These are phyloP conservation scores for Brassica cretica DNA, from an alignment of 345 rosid species.

Conservation along the genomic window DNA sequence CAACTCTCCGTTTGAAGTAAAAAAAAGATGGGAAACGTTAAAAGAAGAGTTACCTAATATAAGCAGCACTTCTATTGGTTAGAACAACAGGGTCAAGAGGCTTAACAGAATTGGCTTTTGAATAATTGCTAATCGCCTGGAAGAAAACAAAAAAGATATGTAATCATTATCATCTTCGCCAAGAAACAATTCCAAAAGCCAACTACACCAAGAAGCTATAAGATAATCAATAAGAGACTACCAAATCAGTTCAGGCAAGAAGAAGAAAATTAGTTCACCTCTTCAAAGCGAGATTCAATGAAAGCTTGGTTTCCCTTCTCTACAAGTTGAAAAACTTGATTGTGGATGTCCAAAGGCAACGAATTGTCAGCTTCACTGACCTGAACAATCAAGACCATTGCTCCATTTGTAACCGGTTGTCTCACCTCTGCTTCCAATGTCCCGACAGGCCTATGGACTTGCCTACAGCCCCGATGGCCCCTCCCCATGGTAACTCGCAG, in stretches of 20 bases:
- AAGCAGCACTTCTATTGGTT: slow-evolving; percentile 56
- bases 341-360: slow-evolving; percentile 58
- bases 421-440: too few species aligned
- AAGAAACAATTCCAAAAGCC: too few species aligned
- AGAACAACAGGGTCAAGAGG: slow-evolving; percentile 75
- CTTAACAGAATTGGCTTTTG: slow-evolving; percentile 74
- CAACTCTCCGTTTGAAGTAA: too few species aligned
- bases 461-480: too few species aligned
- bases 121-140: slow-evolving; percentile 74
- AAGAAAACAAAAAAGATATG: slow-evolving; percentile 8
- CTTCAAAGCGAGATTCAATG: slow-evolving; percentile 64
- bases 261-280: slow-evolving; percentile 41
- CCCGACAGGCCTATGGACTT: too few species aligned
- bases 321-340: slow-evolving; percentile 62
- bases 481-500: too few species aligned
- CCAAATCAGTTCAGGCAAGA: too few species aligned
- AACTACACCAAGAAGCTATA: too few species aligned
- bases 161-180: neutral
- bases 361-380: slow-evolving; percentile 68
- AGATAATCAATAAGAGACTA: too few species aligned
- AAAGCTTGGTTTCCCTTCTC: slow-evolving; percentile 69
- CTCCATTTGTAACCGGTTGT: too few species aligned
- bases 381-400: slow-evolving; percentile 36
- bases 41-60: too few species aligned
- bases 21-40: too few species aligned